A percentile compares a stretch with the other conserved stretches of the same genome.
These are phyloP conservation scores for Mycena haematopus DNA, from an alignment of 768 basidiomycete genomes.

Conservation along the genomic window DNA sequence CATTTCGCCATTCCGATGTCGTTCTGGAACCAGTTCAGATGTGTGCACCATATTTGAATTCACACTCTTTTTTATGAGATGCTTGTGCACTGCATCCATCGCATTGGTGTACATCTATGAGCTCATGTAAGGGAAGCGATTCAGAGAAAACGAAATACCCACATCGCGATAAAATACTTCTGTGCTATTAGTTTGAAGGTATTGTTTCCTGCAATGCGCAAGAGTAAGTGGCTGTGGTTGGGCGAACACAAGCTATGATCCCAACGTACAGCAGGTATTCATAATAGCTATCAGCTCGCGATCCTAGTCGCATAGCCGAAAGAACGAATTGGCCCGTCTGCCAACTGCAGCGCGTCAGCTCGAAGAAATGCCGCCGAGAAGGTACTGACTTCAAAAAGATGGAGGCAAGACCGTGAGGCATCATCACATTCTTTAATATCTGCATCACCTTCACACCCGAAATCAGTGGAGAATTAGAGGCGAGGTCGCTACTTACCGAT, in stretches of 20 bases:
- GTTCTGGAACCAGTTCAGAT: conserved; percentile 77
- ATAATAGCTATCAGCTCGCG: conserved; percentile 93
- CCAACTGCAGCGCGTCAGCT: conserved; percentile 33
- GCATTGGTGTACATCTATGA: conserved; percentile 89
- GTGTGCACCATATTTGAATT: conserved; percentile 74
- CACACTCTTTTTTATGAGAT: conserved; percentile 72
- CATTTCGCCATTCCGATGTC: conserved; percentile 45
- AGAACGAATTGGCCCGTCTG: conserved; percentile 52
- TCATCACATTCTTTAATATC: conserved; percentile 64
- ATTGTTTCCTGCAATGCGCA: conserved; percentile 72
- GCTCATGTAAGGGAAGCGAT: background rate
- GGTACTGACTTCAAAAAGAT: conserved; percentile 80
- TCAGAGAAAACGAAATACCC: conserved; percentile 5
- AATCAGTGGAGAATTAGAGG: background rate
- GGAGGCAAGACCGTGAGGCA: conserved; percentile 78
- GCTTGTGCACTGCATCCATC: conserved; percentile 79
- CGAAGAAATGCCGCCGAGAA: background rate
- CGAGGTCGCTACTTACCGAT: conserved; percentile 47
- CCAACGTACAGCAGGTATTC: conserved; percentile 81
- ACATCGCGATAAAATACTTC: conserved; percentile 83
- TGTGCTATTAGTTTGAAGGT: conserved; percentile 79
- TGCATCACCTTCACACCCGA: conserved; percentile 57
- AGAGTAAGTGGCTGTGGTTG: conserved; percentile 11
- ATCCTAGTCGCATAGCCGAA: conserved; percentile 86
- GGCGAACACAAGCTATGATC: background rate